These are phyloP conservation scores for Vigna mungo DNA, from an alignment of 306 rosid species.

Conservation along the genomic window DNA sequence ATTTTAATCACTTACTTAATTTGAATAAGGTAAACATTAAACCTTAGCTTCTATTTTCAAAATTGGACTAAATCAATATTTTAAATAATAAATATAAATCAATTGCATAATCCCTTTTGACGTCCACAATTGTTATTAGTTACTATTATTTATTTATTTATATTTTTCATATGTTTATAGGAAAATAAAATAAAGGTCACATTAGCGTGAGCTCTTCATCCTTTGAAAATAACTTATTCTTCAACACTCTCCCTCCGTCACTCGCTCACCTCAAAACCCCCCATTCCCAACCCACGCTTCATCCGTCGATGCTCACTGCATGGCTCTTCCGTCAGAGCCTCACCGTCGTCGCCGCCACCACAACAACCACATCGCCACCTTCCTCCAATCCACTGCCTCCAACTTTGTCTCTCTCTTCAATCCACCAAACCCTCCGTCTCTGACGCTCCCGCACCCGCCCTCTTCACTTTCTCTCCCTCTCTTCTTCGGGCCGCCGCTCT, in stretches of 20 bases:
- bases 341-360: constrained; percentile 46
- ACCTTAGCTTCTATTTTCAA: too few relatives aligned
- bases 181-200: too few relatives aligned
- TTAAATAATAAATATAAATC: too few relatives aligned
- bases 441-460: not conserved
- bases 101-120: too few relatives aligned
- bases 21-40: too few relatives aligned
- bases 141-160: too few relatives aligned
- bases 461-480: constrained; percentile 58
- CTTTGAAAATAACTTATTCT: not conserved
- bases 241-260: not conserved
- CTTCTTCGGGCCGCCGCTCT: constrained; percentile 49
- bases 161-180: too few relatives aligned
- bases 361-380: constrained; percentile 56
- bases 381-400: constrained; percentile 69
- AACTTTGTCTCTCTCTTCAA: constrained; percentile 64
- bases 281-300: not conserved
- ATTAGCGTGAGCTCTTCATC: not conserved
- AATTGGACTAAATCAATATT: too few relatives aligned
- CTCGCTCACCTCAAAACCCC: constrained; percentile 8
- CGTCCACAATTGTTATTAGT: too few relatives aligned
- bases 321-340: constrained; percentile 71
- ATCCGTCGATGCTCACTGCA: constrained; percentile 35
- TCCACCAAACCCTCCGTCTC: constrained; percentile 49
- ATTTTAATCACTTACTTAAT: too few relatives aligned